Evolutionary conservation across 345 rosid species (phyloP).

Genomic region (Lepidium aucheri): DNA sequence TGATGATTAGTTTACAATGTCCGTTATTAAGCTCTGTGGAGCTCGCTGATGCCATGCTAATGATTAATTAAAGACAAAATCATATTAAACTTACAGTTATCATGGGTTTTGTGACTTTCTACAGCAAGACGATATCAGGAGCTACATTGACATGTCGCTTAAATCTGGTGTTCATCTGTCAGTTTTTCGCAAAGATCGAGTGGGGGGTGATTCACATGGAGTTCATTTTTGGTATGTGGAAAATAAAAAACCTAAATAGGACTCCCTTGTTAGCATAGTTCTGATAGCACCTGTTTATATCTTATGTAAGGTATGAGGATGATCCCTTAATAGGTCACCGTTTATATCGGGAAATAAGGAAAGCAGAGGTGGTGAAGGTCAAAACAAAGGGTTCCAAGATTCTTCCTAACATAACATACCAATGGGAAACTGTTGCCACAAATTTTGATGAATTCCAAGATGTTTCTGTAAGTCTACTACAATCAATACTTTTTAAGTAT

Average conservation of each 20-base stretch:
- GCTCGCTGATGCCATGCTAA: constrained; percentile 54
- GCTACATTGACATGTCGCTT: constrained; percentile 81
- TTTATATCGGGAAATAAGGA: constrained; percentile 86
- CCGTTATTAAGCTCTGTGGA: background rate
- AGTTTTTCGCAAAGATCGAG: constrained; percentile 80
- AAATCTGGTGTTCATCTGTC: constrained; percentile 81
- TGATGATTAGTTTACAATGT: background rate
- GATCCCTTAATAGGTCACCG: constrained; percentile 91
- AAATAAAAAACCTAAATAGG: background rate
- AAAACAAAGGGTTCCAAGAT: constrained; percentile 79
- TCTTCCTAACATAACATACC: constrained; percentile 57
- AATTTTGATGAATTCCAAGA: constrained; percentile 95
- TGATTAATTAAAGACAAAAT: constrained; percentile 10
- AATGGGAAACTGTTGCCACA: constrained; percentile 97
- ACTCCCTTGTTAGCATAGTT: constrained; percentile 3
- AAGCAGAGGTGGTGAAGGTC: constrained; percentile 66
- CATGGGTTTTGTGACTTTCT: constrained; percentile 16
- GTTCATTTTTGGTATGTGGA: constrained; percentile 69
- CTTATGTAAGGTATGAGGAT: constrained; percentile 80
- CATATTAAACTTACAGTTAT: background rate
- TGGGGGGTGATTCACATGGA: constrained; percentile 96
- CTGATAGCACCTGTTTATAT: constrained; percentile 19
- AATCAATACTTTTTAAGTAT: background rate
- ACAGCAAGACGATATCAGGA: constrained; percentile 97
- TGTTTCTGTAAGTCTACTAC: constrained; percentile 49